A percentile compares a stretch with the other conserved stretches of the same genome.
These are phyloP conservation scores for Phaffomyces thermotolerans DNA, from an alignment of 805 yeast species.

Conservation along the genomic window DNA sequence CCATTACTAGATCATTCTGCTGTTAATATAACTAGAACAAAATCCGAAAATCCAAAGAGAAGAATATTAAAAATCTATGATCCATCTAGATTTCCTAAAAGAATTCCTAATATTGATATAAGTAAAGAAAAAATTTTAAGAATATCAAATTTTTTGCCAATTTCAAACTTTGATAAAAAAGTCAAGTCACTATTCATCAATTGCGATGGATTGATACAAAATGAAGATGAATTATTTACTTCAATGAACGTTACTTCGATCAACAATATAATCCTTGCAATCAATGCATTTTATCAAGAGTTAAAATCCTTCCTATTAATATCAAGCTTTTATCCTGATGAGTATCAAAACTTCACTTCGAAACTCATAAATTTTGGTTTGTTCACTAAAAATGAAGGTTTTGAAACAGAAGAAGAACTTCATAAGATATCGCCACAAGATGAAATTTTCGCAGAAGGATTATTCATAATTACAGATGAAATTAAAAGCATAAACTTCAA, in stretches of 20 bases:
- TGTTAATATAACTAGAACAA: not conserved
- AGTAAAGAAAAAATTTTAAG: no score
- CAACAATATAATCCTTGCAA: not conserved
- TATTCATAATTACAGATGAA: not conserved
- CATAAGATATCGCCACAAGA: no score
- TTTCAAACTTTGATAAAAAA: not conserved
- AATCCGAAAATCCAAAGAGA: not conserved
- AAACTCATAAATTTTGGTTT: no score
- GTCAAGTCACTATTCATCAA: no score
- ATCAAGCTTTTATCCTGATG: not conserved
- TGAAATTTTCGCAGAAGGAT: not conserved
- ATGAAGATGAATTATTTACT: not conserved
- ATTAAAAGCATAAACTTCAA: no score
- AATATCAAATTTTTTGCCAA: no score
- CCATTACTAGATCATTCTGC: not conserved
- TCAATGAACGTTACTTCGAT: not conserved
- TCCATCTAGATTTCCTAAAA: not conserved
- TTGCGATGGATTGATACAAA: not conserved
- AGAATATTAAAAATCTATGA: not conserved
- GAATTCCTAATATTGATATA: no score
- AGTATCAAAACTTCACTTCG: no score
- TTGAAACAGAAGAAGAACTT: no score
- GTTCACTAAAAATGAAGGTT: no score
- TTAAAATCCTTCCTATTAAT: no score
- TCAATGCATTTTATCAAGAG: not conserved